Evolutionary conservation across 1,284 basidiomycete species (phyloP).

Genomic region (Austroboletus novae-zelandiae): DNA sequence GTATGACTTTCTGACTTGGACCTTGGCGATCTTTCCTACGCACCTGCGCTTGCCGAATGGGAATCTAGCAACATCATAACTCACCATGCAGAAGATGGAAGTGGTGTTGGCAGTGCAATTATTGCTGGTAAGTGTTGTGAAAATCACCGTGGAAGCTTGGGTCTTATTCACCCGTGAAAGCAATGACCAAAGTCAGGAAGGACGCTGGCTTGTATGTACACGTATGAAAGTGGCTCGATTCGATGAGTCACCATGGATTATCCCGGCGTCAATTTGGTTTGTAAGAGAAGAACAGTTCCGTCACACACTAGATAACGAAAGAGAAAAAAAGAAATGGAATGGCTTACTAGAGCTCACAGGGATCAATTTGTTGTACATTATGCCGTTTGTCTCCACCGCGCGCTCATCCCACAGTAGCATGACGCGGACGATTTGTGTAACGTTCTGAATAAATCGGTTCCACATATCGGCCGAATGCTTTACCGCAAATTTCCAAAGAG

Average conservation of each 20-base stretch:
- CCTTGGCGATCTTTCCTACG: background rate
- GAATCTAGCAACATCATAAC: slow-evolving; percentile 74
- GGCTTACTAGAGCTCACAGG: slow-evolving; percentile 1
- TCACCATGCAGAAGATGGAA: slow-evolving; percentile 92
- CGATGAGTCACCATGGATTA: background rate
- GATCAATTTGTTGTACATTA: slow-evolving; percentile 14
- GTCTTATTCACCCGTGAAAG: slow-evolving; percentile 27
- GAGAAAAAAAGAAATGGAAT: too few species aligned
- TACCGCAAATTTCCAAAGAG: too few species aligned
- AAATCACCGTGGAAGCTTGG: background rate
- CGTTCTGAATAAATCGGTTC: too few species aligned
- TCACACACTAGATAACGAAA: too few species aligned
- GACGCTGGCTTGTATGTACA: slow-evolving; percentile 42
- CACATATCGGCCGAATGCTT: too few species aligned
- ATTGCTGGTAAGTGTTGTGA: slow-evolving; percentile 70
- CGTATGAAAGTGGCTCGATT: slow-evolving; percentile 23
- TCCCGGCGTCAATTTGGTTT: background rate
- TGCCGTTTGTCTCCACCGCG: too few species aligned
- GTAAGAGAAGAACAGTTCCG: background rate
- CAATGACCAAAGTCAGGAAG: slow-evolving; percentile 65
- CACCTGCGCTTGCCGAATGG: background rate
- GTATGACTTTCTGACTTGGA: background rate
- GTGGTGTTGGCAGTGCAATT: slow-evolving; percentile 94
- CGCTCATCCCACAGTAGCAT: too few species aligned
- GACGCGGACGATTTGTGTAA: too few species aligned